A percentile compares a stretch with the other conserved stretches of the same genome.
These are phyloP conservation scores for Pythium periplocum DNA, from an alignment of 352 stramenopile species.

Conservation along the genomic window DNA sequence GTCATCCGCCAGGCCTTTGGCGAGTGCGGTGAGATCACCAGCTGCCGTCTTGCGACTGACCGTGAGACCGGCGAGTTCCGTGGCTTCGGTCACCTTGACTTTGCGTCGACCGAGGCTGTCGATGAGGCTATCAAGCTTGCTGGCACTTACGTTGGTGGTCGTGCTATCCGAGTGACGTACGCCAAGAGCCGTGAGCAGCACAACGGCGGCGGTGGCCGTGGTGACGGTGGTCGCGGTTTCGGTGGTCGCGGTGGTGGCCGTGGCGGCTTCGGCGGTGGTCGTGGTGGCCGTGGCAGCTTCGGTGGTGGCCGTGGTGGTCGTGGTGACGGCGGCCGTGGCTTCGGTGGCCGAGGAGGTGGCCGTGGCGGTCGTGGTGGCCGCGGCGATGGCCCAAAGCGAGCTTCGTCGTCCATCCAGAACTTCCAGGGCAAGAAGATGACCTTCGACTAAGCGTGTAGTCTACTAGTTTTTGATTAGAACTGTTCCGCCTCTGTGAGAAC, in stretches of 20 bases:
- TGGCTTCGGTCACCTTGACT: slow-evolving; percentile 98
- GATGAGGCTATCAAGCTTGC: slow-evolving; percentile 90
- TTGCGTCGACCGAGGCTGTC: slow-evolving; percentile 91
- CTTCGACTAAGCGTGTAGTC: slow-evolving; percentile 86
- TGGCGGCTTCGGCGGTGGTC: slow-evolving; percentile 40
- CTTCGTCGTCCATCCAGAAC: slow-evolving; percentile 88
- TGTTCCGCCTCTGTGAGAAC: background rate
- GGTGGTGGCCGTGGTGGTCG: slow-evolving; percentile 12
- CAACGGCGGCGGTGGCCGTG: slow-evolving; percentile 24
- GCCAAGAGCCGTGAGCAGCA: slow-evolving; percentile 13
- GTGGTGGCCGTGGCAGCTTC: slow-evolving; percentile 20
- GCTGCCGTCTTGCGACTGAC: slow-evolving; percentile 94
- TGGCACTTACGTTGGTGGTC: slow-evolving; percentile 39
- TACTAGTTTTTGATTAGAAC: slow-evolving; percentile 2
- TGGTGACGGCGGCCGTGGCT: slow-evolving; percentile 22
- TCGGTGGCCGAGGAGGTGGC: slow-evolving; percentile 29
- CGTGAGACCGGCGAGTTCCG: slow-evolving; percentile 97
- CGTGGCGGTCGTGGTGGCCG: slow-evolving; percentile 50
- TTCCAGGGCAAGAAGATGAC: slow-evolving; percentile 96
- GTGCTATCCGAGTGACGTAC: slow-evolving; percentile 20
- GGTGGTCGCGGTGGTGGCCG: slow-evolving; percentile 45
- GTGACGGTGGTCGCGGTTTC: slow-evolving; percentile 23
- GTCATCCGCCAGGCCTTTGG: slow-evolving; percentile 89
- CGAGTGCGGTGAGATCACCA: slow-evolving; percentile 93
- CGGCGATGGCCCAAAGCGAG: slow-evolving; percentile 77